These are phyloP conservation scores for Prunella vulgaris DNA, from an alignment of 257 asterid species.

Conservation along the genomic window DNA sequence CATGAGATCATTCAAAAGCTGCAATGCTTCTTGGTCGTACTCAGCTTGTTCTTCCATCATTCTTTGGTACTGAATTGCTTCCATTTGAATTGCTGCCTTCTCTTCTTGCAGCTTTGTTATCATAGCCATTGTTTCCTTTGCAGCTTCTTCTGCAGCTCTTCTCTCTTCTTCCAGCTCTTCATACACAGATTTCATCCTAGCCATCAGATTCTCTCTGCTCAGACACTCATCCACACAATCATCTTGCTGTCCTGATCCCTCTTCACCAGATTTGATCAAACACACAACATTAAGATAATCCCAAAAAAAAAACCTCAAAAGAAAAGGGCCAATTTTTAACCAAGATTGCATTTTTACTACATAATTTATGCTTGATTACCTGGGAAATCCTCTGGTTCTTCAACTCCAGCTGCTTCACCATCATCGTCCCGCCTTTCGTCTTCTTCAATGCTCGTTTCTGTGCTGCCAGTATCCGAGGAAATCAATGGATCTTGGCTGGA, in stretches of 20 bases:
- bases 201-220: slow-evolving; percentile 28
- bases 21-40: slow-evolving; percentile 75
- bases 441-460: too few species aligned
- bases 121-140: slow-evolving; percentile 69
- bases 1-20: slow-evolving; percentile 59
- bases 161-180: slow-evolving; percentile 67
- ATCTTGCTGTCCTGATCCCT: slow-evolving; percentile 35
- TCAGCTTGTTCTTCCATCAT: slow-evolving; percentile 87
- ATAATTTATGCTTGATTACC: not conserved
- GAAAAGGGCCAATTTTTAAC: not conserved
- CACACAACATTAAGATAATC: not conserved
- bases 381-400: not conserved
- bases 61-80: slow-evolving; percentile 65
- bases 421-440: not conserved
- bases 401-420: not conserved
- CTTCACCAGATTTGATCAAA: not conserved
- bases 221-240: slow-evolving; percentile 36
- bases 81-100: slow-evolving; percentile 62
- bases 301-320: not conserved
- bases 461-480: too few species aligned
- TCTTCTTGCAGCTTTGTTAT: slow-evolving; percentile 63
- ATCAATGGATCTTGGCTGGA: too few species aligned
- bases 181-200: slow-evolving; percentile 34
- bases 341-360: not conserved
- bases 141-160: slow-evolving; percentile 52